Base-by-base conservation (phyloP, 2,329 filamentous ascomycete genomes). In the Clonostachys chloroleuca region DNA sequence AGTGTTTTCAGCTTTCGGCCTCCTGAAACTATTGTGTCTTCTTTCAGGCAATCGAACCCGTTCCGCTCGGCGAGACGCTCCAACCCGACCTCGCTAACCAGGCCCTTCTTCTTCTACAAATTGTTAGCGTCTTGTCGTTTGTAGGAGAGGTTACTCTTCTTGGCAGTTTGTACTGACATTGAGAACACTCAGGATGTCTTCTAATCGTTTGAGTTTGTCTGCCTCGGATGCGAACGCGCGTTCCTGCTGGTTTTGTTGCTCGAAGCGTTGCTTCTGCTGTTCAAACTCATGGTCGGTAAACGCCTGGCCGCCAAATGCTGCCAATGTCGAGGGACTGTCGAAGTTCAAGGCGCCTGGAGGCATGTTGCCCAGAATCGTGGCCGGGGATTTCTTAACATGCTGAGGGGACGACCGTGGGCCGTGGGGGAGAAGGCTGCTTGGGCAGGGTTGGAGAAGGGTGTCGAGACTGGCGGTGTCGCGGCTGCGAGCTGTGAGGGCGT, bases 31-130 rank as follows among this genome's bases (percentile, higher is more conserved):
- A 65, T 71, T 42, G 72, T 59, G 30, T 74, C 72, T 54, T 86
- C 81, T 69, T 80, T 83, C 12, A 85, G 65, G 47, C 74, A 76
- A 51, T 86, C 83, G 37, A 87, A 69, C n/a, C 85, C 86, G 46
- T 85, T 74, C 47, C 81, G 75, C 56, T 80, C 78, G 9, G 83
- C 85, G 33, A 92, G 68, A 46, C 86, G 76, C 61, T 87, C 83
- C n/a, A 94, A 72, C 3, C 86, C 86, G 33, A 86, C 82, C 57
- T 89, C 85, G 54, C 86, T 89, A 36, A 92, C 82, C 39, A 83
- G 69, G 5, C 86, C 86, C 52, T 80, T 80, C 55, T 65, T 70
- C 48, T 72, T 66, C 61, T 68, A 34, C 9, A 39, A 18, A 35
- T 7, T 41, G 42, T 56, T 45, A 30, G 24, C 24, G 24, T n/a